Conservation (phyloP, 2,329 filamentous ascomycete species). For the Monosporascus sp. region DNA sequence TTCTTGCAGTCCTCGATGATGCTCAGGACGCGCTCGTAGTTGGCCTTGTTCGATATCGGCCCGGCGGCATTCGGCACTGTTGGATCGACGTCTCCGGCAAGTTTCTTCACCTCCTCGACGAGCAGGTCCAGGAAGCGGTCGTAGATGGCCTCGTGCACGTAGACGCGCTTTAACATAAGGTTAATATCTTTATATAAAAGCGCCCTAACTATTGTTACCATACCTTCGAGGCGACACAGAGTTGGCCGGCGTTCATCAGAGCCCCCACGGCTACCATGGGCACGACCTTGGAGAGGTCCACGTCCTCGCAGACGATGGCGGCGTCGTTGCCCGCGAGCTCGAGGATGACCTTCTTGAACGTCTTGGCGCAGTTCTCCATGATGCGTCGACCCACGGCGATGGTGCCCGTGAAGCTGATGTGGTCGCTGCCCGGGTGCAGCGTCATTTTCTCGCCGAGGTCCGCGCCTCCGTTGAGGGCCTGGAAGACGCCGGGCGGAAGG, state of each 20-base stretch:
- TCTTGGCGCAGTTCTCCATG: constrained; percentile 42
- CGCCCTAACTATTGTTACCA: too few relatives aligned
- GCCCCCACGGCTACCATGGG: constrained; percentile 38
- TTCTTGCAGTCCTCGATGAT: constrained; percentile 51
- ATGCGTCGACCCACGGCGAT: constrained; percentile 44
- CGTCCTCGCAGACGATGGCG: constrained; percentile 46
- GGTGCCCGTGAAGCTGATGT: constrained; percentile 55
- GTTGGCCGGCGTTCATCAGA: constrained; percentile 49
- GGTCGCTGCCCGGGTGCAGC: constrained; percentile 47
- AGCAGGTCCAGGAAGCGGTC: constrained; percentile 43
- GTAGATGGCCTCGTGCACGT: constrained; percentile 56
- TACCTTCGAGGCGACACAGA: constrained; percentile 46
- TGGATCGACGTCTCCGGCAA: constrained; percentile 30
- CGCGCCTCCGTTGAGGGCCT: constrained; percentile 49
- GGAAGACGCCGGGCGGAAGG: constrained; percentile 51
- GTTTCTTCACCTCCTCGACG: constrained; percentile 38
- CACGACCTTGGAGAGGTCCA: constrained; percentile 41
- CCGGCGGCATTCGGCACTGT: constrained; percentile 38
- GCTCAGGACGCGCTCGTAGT: constrained; percentile 54
- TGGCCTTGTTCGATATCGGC: constrained; percentile 60
- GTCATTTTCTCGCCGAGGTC: constrained; percentile 49
- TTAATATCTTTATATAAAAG: too few relatives aligned
- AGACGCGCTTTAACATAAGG: constrained; percentile 39
- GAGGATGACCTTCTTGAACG: constrained; percentile 48
- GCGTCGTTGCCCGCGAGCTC: constrained; percentile 53